Conservation (phyloP, 2,329 filamentous ascomycete species). For the Ceratocystis cacaofunesta region DNA sequence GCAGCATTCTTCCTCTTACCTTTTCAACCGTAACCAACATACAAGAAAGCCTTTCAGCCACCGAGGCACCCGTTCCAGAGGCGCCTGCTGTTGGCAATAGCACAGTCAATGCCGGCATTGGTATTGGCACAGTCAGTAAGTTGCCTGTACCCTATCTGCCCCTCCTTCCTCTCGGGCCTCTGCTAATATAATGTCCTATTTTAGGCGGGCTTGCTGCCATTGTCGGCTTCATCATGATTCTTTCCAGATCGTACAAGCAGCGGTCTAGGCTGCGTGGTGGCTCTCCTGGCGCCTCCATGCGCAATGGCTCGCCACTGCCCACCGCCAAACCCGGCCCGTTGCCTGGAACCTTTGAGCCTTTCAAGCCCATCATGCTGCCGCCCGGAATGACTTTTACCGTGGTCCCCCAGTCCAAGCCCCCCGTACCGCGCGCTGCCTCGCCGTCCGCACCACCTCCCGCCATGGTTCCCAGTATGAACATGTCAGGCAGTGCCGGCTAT, state of each 20-base stretch:
- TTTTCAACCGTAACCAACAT: slow-evolving; percentile 13
- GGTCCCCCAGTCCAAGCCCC: background rate
- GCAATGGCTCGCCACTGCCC: background rate
- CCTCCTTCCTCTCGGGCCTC: background rate
- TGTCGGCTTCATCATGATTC: slow-evolving; percentile 13
- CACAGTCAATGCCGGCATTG: slow-evolving; percentile 10
- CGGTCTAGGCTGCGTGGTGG: background rate
- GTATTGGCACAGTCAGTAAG: slow-evolving; percentile 13
- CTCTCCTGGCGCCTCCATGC: background rate
- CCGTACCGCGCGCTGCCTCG: background rate
- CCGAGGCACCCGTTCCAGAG: background rate
- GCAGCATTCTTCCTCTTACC: slow-evolving; percentile 3
- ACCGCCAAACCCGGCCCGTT: slow-evolving; percentile 12
- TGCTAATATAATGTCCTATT: background rate
- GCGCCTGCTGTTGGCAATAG: background rate
- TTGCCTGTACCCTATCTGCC: background rate
- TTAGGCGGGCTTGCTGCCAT: slow-evolving; percentile 13
- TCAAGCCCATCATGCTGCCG: slow-evolving; percentile 16
- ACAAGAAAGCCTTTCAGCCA: slow-evolving; percentile 6
- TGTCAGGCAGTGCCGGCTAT: background rate
- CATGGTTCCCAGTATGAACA: background rate
- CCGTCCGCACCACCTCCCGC: background rate
- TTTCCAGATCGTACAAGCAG: slow-evolving; percentile 10
- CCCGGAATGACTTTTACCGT: slow-evolving; percentile 9
- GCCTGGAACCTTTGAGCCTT: slow-evolving; percentile 14